Base-by-base conservation (phyloP, 306 rosid species). In the Canavalia ensiformis region DNA sequence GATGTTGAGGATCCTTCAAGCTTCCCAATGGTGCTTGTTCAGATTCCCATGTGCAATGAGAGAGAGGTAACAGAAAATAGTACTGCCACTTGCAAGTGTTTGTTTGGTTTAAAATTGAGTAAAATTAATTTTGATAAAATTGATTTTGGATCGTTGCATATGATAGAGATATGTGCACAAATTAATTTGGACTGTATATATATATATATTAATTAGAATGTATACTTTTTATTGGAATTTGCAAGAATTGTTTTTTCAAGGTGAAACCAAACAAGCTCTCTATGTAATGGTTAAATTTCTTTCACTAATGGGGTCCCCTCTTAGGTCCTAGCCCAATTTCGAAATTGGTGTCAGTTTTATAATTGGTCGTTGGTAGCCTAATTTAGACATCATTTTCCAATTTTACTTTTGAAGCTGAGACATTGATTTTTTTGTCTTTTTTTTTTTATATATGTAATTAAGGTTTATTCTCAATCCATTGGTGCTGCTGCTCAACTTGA, bases 1-100 rank as follows among this genome's bases (percentile, higher is more conserved):
- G 97, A 93, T 83, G 74, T 86, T 70, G 96, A 96, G 49, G 97
- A 92, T 68, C 83, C 96, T 79, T 82, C 80, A 4, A 79, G 86
- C 62, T 93, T 90, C 70, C 99, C 99, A 1, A 90, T 88, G 97
- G 94, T 96, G 29, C 90, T 96, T 73, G 93, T 96, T 87, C 99
- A 95, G 89, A 95, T 95, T 88, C 99, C 98, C 74, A 95, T 95
- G 99, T 95, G 99, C 88, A 95, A 95, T 88, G 99, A 96, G 76
- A 89, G 93, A 96, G 99, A 96, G 99, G 99, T 96, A 90, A 88
- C 6, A 63, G 0, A 68, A 72, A 65, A 50, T 2, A 75, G 33
- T 57, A 65, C 51, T 60, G 29, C 85, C 4, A 52, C 79, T 67
- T 75, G 42, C 25, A 18, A 18, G 25, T 18, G 25, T 18, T 18